Base-by-base conservation (phyloP, 139 green algal species). In the Ulvella scutata region DNA sequence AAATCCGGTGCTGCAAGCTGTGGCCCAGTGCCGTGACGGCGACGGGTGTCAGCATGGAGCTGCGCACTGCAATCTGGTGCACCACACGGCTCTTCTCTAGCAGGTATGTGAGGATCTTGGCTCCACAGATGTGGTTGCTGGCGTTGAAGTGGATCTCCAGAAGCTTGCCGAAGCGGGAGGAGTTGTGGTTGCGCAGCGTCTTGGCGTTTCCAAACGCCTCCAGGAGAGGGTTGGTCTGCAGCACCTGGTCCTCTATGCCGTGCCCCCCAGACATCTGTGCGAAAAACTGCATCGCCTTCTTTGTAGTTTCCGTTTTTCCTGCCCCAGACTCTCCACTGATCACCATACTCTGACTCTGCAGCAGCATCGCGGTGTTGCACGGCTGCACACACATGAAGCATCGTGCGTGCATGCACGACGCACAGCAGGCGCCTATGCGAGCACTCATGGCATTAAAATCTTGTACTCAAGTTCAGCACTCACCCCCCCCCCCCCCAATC, bases 171-270 rank as follows among this genome's bases (percentile, higher is more conserved):
- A 98, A 98, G 28, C 93, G 85, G 13, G 76, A 89, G 37, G 77
- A 89, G 87, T 98, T 98, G 85, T 96, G 92, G 84, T 98, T 98
- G 38, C 90, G 88, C 36, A 95, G 77, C 43, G 93, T 98, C 79
- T 96, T 96, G 39, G 93, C 92, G 73, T 98, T 98, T 34, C 93
- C 93, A 84, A 98, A 98, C 0, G 91, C 92, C 77, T 98, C 93
- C 74, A 98, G 82, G 4, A 98, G 82, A 3, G 92, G 91, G 80
- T 97, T 98, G 72, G 87, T 94, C 83, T 93, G 82, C 37, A 89
- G 74, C 51, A 96, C 87, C 34, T 85, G 80, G 38, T 84, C 82
- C 78, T 93, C 88, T 72, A 93, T 81, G 43, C 81, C 72, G 3
- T 72, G 29, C 10, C 89, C 85, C 0, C 90, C 89, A n/a, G 90